Conservation (phyloP, 2,329 filamentous ascomycete genomes). For the Penicillium concentricum region DNA sequence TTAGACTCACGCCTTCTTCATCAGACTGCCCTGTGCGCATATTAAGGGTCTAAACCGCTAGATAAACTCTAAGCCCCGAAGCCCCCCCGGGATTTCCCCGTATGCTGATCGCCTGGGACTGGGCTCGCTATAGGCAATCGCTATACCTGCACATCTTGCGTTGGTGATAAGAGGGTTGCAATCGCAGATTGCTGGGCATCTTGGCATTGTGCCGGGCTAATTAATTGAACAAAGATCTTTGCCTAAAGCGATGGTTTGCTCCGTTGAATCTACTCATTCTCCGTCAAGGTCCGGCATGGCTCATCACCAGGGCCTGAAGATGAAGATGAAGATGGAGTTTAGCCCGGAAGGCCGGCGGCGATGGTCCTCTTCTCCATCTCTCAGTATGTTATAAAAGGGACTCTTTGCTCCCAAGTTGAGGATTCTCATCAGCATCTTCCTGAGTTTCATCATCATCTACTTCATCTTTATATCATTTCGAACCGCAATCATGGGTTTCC, state of each 20-base stretch:
- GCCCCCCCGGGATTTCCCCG: background rate
- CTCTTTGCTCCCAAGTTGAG: slow-evolving; percentile 1
- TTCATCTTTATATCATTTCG: slow-evolving; percentile 1
- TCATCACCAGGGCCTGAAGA: slow-evolving; percentile 1
- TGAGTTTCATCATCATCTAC: background rate
- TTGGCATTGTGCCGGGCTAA: slow-evolving; percentile 8
- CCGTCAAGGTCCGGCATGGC: background rate
- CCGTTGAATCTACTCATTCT: slow-evolving; percentile 1
- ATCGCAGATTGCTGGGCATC: slow-evolving; percentile 4
- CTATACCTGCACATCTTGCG: slow-evolving; percentile 6
- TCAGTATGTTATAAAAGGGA: slow-evolving; percentile 2
- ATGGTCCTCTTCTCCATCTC: background rate
- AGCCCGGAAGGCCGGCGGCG: slow-evolving; percentile 10
- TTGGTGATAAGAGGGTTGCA: slow-evolving; percentile 6
- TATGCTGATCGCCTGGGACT: background rate
- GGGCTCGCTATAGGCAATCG: slow-evolving; percentile 4
- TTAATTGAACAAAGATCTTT: slow-evolving; percentile 8
- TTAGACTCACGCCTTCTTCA: background rate
- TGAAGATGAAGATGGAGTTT: slow-evolving; percentile 1
- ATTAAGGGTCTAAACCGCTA: background rate
- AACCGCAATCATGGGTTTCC: slow-evolving; percentile 9
- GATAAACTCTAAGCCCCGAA: background rate
- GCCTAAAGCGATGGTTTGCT: slow-evolving; percentile 6
- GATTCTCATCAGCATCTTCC: slow-evolving; percentile 5
- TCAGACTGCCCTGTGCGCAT: background rate